phyloP scores from a whole-genome alignment of 2,329 filamentous ascomycete genomes.

The Phialophora expanda region DNA sequence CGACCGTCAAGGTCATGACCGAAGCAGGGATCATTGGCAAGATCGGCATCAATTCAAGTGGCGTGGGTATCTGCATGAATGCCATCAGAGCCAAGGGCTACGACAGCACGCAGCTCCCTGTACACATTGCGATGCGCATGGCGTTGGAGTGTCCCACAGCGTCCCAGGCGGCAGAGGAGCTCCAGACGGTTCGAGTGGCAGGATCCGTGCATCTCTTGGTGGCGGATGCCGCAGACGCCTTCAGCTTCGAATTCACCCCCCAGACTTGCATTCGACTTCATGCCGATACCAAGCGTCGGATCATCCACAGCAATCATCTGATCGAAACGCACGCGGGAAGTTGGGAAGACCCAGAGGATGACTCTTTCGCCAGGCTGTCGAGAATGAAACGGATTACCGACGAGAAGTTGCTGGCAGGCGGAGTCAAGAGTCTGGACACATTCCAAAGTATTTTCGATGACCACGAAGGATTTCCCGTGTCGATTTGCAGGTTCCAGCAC shows the following conservation, averaged over 20 bases:
- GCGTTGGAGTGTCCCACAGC: background rate
- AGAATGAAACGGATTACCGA: background rate
- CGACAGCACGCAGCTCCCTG: background rate
- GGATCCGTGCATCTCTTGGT: background rate
- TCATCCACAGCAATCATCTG: background rate
- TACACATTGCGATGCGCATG: background rate
- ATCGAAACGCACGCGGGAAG: background rate
- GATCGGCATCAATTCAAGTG: background rate
- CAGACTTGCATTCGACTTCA: background rate
- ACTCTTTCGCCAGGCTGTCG: background rate
- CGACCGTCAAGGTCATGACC: background rate
- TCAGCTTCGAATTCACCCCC: background rate
- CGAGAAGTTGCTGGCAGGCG: background rate
- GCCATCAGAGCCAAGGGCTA: background rate
- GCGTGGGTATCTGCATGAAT: background rate
- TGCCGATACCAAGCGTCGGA: background rate
- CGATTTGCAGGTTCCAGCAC: background rate
- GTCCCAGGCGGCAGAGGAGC: background rate
- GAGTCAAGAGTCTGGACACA: background rate
- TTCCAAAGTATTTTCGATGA: background rate
- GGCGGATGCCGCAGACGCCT: background rate
- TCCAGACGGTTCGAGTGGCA: background rate
- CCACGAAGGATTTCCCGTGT: background rate
- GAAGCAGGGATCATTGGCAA: background rate
- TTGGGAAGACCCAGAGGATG: background rate